Percentiles rank a stretch among this genome's conserved stretches.
Evolutionary conservation across 163 green algal genomes (phyloP).

Genomic region (Scenedesmus sp.): DNA sequence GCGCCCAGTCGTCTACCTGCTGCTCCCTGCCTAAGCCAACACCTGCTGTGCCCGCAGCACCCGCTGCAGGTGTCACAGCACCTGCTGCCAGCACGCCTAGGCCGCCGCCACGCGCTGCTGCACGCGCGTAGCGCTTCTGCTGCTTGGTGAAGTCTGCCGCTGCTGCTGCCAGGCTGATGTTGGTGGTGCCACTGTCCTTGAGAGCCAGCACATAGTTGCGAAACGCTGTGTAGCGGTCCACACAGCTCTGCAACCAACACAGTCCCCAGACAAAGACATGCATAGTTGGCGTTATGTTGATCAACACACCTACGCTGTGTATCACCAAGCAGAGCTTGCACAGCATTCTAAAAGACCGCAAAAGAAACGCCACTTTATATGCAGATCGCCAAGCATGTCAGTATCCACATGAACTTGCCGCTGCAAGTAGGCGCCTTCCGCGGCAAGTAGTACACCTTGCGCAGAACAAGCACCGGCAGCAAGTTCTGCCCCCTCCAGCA

Average conservation of each 20-base stretch:
- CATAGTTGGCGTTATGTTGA: too few species aligned
- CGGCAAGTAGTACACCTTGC: not conserved
- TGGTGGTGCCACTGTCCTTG: slow-evolving; percentile 26
- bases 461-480: not conserved
- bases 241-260: slow-evolving; percentile 10
- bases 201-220: slow-evolving; percentile 47
- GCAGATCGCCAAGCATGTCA: too few species aligned
- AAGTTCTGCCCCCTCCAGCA: not conserved
- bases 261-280: not conserved
- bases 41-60: not conserved
- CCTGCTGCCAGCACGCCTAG: not conserved
- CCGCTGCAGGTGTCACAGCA: not conserved
- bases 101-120: not conserved
- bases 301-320: too few species aligned
- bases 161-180: not conserved
- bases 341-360: too few species aligned
- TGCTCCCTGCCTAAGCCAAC: not conserved
- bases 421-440: not conserved
- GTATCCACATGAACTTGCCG: too few species aligned
- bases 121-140: slow-evolving; percentile 18
- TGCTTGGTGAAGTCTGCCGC: slow-evolving; percentile 38
- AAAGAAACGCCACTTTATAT: too few species aligned
- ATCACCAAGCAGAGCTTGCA: too few species aligned
- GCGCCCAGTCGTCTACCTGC: not conserved
- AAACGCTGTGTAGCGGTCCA: slow-evolving; percentile 40